phyloP scores from a whole-genome alignment of 2,329 filamentous ascomycete genomes.

The Phialocephala subalpina region DNA sequence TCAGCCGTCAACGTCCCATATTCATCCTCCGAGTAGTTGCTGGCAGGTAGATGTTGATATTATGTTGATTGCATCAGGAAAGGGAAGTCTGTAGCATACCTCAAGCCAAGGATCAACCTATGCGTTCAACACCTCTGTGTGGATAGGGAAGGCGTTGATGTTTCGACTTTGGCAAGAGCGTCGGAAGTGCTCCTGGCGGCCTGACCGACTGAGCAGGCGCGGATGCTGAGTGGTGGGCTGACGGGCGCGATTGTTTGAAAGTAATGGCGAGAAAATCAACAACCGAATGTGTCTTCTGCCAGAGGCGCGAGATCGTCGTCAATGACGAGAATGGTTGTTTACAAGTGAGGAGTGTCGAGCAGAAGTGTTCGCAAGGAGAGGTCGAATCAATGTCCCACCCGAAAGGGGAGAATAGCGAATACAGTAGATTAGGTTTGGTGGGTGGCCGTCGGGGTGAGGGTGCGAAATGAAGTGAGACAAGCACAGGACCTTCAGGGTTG shows the following conservation, averaged over 20 bases:
- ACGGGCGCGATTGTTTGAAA: constrained; percentile 1
- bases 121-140: constrained; percentile 12
- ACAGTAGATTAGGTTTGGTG: constrained; percentile 30
- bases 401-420: constrained; percentile 35
- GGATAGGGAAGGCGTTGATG: constrained; percentile 19
- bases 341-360: constrained; percentile 2
- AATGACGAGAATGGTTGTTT: constrained; percentile 17
- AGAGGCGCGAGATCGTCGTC: constrained; percentile 16
- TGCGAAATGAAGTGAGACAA: constrained; percentile 39
- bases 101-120: constrained; percentile 23
- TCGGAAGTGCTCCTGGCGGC: constrained; percentile 23
- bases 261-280: constrained; percentile 33
- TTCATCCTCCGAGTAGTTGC: not conserved
- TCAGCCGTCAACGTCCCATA: constrained; percentile 32
- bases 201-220: constrained; percentile 1
- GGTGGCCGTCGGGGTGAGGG: constrained; percentile 27
- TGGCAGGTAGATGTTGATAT: not conserved
- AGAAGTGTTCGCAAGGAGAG: constrained; percentile 6
- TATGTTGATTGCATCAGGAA: constrained; percentile 9
- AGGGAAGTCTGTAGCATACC: constrained; percentile 31
- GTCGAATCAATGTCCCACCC: not conserved
- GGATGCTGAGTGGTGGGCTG: not conserved
- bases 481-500: constrained; percentile 9
- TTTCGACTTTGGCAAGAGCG: constrained; percentile 36
- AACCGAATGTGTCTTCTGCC: constrained; percentile 43